Conservation (phyloP, 2,329 filamentous ascomycete species). For the Penicillium frequentans region DNA sequence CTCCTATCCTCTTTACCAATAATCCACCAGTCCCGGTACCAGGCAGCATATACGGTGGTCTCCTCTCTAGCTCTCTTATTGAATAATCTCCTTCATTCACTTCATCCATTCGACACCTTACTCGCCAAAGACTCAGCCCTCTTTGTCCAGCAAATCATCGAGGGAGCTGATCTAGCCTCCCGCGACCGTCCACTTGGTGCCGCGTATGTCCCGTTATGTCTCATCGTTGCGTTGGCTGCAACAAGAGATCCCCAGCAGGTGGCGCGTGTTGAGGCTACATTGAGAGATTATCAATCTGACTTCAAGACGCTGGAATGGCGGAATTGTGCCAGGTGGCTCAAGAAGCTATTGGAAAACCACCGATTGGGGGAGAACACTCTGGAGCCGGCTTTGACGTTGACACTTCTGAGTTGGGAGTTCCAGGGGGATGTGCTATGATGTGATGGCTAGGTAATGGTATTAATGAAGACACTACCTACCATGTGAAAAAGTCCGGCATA, state of each 20-base stretch:
- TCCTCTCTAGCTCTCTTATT: constrained; percentile 17
- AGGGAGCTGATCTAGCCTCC: constrained; percentile 12
- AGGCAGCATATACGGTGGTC: constrained; percentile 20
- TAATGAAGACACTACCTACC: background rate
- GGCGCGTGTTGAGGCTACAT: constrained; percentile 10
- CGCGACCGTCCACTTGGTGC: constrained; percentile 23
- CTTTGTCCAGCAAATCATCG: constrained; percentile 14
- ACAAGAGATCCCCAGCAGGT: constrained; percentile 13
- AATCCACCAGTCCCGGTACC: constrained; percentile 16
- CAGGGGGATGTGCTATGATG: constrained; percentile 1
- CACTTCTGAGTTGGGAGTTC: background rate
- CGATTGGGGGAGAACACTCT: background rate
- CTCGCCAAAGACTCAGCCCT: constrained; percentile 11
- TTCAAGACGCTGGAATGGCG: constrained; percentile 20
- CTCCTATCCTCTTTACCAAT: background rate
- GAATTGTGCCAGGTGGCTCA: constrained; percentile 12
- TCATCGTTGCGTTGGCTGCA: constrained; percentile 19
- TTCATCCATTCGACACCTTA: constrained; percentile 10
- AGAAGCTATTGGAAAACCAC: constrained; percentile 8
- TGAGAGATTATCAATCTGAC: constrained; percentile 22
- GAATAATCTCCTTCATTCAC: constrained; percentile 20
- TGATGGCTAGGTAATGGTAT: background rate
- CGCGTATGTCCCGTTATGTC: constrained; percentile 18
- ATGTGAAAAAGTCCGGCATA: background rate
- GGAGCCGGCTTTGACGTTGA: background rate